A percentile compares a stretch with the other conserved stretches of the same genome.
phyloP scores from a whole-genome alignment of 768 basidiomycete genomes.

The Suillus spraguei region DNA sequence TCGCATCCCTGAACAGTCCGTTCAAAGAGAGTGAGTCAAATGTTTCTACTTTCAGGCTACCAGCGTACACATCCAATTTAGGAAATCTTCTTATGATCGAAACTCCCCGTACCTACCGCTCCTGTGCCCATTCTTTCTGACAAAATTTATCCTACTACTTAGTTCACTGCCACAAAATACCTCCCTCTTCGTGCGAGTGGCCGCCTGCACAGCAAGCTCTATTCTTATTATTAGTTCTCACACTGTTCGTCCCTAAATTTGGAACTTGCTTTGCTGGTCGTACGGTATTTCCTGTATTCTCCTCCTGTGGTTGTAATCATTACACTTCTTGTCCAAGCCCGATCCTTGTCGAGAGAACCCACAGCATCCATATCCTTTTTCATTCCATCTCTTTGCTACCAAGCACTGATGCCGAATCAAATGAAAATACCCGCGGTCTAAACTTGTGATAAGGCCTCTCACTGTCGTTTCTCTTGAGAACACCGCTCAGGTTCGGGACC shows the following conservation, averaged over 20 bases:
- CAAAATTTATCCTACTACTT: neutral
- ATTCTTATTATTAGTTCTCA: conserved; percentile 3
- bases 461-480: neutral
- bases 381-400: neutral
- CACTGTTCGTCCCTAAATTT: conserved; percentile 15
- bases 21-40: neutral
- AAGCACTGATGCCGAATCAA: neutral
- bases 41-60: neutral
- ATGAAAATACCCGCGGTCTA: conserved; percentile 5
- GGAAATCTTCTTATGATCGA: neutral
- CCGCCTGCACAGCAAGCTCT: conserved; percentile 14
- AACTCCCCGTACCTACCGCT: neutral
- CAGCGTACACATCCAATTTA: neutral
- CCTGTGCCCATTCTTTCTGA: neutral
- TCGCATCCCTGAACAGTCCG: conserved; percentile 2
- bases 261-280: conserved; percentile 8
- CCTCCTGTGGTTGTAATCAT: neutral
- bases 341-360: neutral
- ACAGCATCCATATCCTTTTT: neutral
- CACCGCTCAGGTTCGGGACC: neutral
- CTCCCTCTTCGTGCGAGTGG: neutral
- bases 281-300: neutral
- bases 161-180: neutral
- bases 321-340: neutral
- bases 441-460: neutral